A percentile compares a stretch with the other conserved stretches of the same genome.
These are phyloP conservation scores for Plicaturopsis crispa DNA, from an alignment of 768 basidiomycete genomes.

Conservation along the genomic window DNA sequence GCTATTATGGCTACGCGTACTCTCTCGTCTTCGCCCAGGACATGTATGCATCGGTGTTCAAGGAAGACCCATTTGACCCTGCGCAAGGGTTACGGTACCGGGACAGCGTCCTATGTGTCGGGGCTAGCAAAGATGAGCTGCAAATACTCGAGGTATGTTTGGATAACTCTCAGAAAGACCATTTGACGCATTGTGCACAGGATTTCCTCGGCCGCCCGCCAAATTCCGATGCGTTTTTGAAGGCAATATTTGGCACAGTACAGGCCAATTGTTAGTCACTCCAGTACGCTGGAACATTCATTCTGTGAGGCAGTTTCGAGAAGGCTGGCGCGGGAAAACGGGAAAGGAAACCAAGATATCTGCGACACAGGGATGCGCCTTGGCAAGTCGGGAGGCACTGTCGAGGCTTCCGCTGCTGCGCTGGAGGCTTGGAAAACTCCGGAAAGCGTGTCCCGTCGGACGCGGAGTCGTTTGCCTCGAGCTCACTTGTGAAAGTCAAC, in stretches of 20 bases:
- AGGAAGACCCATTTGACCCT: slow-evolving; percentile 67
- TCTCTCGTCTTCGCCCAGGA: slow-evolving; percentile 61
- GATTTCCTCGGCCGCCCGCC: slow-evolving; percentile 74
- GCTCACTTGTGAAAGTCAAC: no score
- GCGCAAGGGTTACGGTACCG: slow-evolving; percentile 61
- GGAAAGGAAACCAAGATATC: no score
- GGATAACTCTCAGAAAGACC: not conserved
- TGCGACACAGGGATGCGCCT: no score
- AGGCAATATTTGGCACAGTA: slow-evolving; percentile 49
- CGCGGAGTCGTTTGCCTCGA: no score
- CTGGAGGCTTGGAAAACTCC: no score
- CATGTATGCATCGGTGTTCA: slow-evolving; percentile 73
- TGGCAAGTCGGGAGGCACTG: no score
- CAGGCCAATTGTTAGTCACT: no score
- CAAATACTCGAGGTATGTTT: slow-evolving; percentile 62
- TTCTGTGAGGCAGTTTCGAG: no score
- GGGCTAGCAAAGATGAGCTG: slow-evolving; percentile 73
- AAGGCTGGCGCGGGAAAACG: no score
- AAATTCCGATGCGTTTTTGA: slow-evolving; percentile 67
- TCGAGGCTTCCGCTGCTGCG: no score
- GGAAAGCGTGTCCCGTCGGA: no score
- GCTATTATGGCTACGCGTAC: slow-evolving; percentile 75
- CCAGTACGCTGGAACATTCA: no score
- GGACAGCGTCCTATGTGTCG: slow-evolving; percentile 64
- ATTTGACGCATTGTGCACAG: slow-evolving; percentile 23